A percentile compares a stretch with the other conserved stretches of the same genome.
Evolutionary conservation across 495 filamentous ascomycete genomes (phyloP).

Genomic region (Penicillium riverlandense): DNA sequence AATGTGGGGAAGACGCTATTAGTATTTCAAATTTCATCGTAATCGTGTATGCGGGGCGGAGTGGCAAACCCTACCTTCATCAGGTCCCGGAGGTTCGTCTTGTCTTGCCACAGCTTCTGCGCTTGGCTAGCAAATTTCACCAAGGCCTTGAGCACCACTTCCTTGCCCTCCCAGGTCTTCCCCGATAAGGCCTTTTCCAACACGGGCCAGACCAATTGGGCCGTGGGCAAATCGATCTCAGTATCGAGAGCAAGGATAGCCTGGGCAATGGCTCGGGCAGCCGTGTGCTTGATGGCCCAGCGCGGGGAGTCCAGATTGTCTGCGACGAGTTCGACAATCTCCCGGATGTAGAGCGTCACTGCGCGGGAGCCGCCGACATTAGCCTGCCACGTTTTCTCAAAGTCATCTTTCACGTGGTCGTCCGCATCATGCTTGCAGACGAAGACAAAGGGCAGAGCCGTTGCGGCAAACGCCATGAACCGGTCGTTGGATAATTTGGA

Average conservation of each 20-base stretch:
- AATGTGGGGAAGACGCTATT: too few species aligned
- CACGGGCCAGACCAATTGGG: slow-evolving; percentile 68
- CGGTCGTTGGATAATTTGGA: slow-evolving; percentile 85
- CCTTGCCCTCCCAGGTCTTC: slow-evolving; percentile 93
- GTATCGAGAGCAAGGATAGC: slow-evolving; percentile 54
- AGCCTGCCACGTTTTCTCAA: slow-evolving; percentile 79
- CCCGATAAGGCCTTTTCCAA: slow-evolving; percentile 72
- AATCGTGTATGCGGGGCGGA: slow-evolving; percentile 2
- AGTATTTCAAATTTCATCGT: too few species aligned
- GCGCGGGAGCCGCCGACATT: slow-evolving; percentile 80
- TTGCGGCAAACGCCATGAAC: slow-evolving; percentile 67
- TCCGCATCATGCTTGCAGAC: slow-evolving; percentile 78
- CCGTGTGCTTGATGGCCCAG: slow-evolving; percentile 86
- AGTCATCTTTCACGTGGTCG: slow-evolving; percentile 65
- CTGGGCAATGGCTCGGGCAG: slow-evolving; percentile 71
- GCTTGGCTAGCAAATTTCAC: slow-evolving; percentile 63
- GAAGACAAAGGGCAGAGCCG: slow-evolving; percentile 79
- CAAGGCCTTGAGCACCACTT: slow-evolving; percentile 79
- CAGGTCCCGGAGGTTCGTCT: slow-evolving; percentile 37
- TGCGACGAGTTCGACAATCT: slow-evolving; percentile 65
- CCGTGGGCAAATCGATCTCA: slow-evolving; percentile 48
- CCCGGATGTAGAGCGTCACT: slow-evolving; percentile 72
- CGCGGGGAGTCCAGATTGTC: slow-evolving; percentile 65
- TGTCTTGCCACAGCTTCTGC: slow-evolving; percentile 48
- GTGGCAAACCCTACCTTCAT: slow-evolving; percentile 41